A percentile compares a stretch with the other conserved stretches of the same genome.
These are phyloP conservation scores for Amaranthus tricolor DNA, from an alignment of 179 eudicot genomes.

Conservation along the genomic window DNA sequence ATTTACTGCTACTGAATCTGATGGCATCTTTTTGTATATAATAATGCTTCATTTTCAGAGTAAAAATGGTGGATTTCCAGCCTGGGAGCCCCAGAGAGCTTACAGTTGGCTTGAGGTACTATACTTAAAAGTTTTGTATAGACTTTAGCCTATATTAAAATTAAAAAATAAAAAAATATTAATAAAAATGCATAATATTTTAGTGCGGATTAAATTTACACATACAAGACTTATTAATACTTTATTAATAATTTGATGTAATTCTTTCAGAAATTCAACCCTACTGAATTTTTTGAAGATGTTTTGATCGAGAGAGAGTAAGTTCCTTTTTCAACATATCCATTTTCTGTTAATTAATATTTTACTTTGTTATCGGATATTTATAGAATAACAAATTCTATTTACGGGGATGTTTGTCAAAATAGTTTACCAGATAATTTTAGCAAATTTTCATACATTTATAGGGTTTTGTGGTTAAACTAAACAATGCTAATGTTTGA, in stretches of 20 bases:
- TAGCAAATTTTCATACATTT: too few species aligned
- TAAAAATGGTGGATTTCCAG: conserved; percentile 63
- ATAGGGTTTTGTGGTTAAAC: too few species aligned
- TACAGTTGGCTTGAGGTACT: conserved; percentile 61
- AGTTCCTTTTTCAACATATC: conserved; percentile 2
- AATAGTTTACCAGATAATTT: too few species aligned
- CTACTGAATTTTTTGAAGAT: conserved; percentile 39
- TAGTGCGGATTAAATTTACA: too few species aligned
- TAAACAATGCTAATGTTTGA: too few species aligned
- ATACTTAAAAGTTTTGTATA: neutral
- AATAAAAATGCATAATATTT: too few species aligned
- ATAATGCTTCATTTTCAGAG: conserved; percentile 35
- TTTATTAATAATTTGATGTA: neutral
- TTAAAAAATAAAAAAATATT: too few species aligned
- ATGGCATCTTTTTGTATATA: neutral
- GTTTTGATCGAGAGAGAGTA: conserved; percentile 39
- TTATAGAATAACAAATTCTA: too few species aligned
- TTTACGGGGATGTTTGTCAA: too few species aligned
- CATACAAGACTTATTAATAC: too few species aligned
- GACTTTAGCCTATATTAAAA: neutral
- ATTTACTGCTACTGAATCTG: too few species aligned
- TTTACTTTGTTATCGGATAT: too few species aligned
- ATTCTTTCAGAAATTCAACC: conserved; percentile 33
- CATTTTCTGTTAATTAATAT: neutral
- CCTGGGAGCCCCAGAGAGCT: conserved; percentile 72